phyloP scores from a whole-genome alignment of 1,139 yeast species.

The Magnusiomyces clavatus region DNA sequence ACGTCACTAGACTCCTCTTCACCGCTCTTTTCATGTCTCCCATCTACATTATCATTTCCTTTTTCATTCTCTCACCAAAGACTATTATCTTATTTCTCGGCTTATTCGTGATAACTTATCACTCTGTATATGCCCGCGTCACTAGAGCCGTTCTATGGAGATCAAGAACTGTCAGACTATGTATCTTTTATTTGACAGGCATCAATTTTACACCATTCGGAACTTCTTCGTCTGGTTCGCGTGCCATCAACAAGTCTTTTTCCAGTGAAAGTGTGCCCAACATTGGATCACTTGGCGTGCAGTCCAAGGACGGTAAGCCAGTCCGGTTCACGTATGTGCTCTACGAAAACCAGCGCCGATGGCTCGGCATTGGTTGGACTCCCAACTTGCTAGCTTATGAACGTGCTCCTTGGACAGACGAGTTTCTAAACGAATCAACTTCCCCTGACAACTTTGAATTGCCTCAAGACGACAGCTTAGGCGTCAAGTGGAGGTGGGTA shows the following conservation, averaged over 20 bases:
- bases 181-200: slow-evolving; percentile 79
- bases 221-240: slow-evolving; percentile 7
- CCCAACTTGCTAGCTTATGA: slow-evolving; percentile 84
- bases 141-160: slow-evolving; percentile 81
- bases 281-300: slow-evolving; percentile 37
- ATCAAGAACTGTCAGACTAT: slow-evolving; percentile 57
- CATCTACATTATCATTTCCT: slow-evolving; percentile 60
- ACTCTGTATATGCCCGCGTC: slow-evolving; percentile 76
- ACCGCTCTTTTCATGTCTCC: slow-evolving; percentile 86
- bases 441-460: slow-evolving; percentile 69
- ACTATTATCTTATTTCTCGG: slow-evolving; percentile 56
- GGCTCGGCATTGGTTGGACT: slow-evolving; percentile 99
- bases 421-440: slow-evolving; percentile 77
- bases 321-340: slow-evolving; percentile 85
- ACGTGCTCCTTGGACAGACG: slow-evolving; percentile 96
- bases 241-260: slow-evolving; percentile 42
- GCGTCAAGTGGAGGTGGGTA: slow-evolving; percentile 87
- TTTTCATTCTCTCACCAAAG: slow-evolving; percentile 63
- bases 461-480: slow-evolving; percentile 52
- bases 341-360: slow-evolving; percentile 93
- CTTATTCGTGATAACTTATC: slow-evolving; percentile 64
- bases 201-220: slow-evolving; percentile 55
- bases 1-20: slow-evolving; percentile 68
- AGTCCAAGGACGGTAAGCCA: slow-evolving; percentile 51
- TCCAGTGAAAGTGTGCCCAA: slow-evolving; percentile 24